Evolutionary conservation across 441 rosid species (phyloP), one percentile per base, ranked within the genome.

Genomic region (Heliophila coronopifolia): DNA sequence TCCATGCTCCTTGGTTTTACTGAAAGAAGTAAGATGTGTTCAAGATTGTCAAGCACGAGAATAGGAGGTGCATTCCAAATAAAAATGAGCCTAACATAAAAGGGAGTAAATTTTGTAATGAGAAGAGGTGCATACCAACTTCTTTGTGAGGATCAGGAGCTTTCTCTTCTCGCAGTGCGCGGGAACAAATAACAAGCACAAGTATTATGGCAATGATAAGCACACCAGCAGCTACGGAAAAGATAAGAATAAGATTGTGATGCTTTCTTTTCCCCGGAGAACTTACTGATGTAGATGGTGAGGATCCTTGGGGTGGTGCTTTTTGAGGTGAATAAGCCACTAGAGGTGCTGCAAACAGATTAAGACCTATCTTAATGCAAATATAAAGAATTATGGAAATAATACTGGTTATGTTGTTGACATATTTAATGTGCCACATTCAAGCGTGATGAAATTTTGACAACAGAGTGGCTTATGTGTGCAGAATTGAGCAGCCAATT

Each of bases 171-270:
- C 59, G 80, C 46, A 76, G 72, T 63, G 78, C 57, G 55, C 86
- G 69, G 23, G 69, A 77, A 68, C 88, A 87, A 59, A 81, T 74
- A 30, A 78, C 44, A 67, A 91, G 77, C 70, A 79, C 77, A 16
- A 65, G 47, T 55, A 83, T 61, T 55, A 74, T 60, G 57, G 82
- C 76, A 39, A 76, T 47, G 26, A 79, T 54, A 54, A 79, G 61
- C 61, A 87, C 59, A 66, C 86, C 88, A 66, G 63, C 76, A 54
- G 82, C 82, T 63, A 84, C 53, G 47, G 84, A 63, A 59, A 91
- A 72, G 33, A 86, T 70, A 59, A 84, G 73, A 68, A 80, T 43
- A 44, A 74, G 50, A 75, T 76, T 76, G 23, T 88, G 75, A 53
- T 70, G 87, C 67, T 67, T 80, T 55, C 60, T 73, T 60, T 68